These are phyloP conservation scores for Penicillium taxi DNA, from an alignment of 495 filamentous ascomycete species.

Conservation along the genomic window DNA sequence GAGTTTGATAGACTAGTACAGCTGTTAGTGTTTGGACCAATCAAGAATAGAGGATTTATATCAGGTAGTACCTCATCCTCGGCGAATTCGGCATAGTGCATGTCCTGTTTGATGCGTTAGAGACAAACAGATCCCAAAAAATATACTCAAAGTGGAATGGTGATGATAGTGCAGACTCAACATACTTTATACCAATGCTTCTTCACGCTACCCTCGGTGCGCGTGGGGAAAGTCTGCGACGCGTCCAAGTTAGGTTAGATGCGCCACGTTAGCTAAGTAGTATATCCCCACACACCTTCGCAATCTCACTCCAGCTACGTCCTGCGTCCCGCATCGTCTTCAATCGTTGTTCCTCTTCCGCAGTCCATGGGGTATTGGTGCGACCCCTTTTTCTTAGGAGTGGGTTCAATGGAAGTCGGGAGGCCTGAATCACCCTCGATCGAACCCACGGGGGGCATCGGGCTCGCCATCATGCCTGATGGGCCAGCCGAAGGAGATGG, in stretches of 20 bases:
- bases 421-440: slow-evolving; percentile 26
- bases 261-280: neutral
- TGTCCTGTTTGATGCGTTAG: slow-evolving; percentile 54
- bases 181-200: slow-evolving; percentile 99
- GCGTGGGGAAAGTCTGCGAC: slow-evolving; percentile 72
- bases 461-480: slow-evolving; percentile 29
- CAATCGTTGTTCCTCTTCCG: slow-evolving; percentile 83
- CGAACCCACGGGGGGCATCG: slow-evolving; percentile 20
- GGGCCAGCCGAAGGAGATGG: slow-evolving; percentile 29
- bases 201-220: slow-evolving; percentile 96
- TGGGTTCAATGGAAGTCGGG: slow-evolving; percentile 31
- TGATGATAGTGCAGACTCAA: slow-evolving; percentile 21
- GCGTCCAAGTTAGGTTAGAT: neutral
- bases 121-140: too few relatives aligned
- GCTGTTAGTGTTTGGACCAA: slow-evolving; percentile 22
- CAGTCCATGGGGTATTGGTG: slow-evolving; percentile 97
- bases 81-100: slow-evolving; percentile 98
- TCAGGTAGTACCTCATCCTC: slow-evolving; percentile 75
- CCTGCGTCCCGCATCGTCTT: slow-evolving; percentile 91
- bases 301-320: slow-evolving; percentile 94
- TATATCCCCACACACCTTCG: slow-evolving; percentile 55
- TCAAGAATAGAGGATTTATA: slow-evolving; percentile 12
- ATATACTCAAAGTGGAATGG: too few relatives aligned
- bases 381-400: slow-evolving; percentile 81
- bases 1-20: slow-evolving; percentile 65